Conservation (phyloP, 2,329 filamentous ascomycete species). For the Neofusicoccum laricinum region DNA sequence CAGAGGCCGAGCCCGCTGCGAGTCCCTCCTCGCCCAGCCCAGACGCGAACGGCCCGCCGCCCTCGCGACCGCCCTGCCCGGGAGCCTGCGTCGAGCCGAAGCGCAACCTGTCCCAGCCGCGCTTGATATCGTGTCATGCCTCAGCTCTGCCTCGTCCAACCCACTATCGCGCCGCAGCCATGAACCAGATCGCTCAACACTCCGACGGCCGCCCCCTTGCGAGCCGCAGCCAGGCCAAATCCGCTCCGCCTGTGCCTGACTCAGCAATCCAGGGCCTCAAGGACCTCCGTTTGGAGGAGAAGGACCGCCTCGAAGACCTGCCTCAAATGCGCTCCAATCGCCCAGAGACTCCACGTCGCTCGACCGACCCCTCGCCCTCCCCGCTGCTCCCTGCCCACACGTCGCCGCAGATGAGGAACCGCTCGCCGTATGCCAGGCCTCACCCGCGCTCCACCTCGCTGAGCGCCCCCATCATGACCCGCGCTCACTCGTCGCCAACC, state of each 20-base stretch:
- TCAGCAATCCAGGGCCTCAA: slow-evolving; percentile 8
- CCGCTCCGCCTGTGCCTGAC: slow-evolving; percentile 3
- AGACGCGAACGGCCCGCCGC: background rate
- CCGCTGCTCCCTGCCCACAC: slow-evolving; percentile 26
- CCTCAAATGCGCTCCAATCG: slow-evolving; percentile 19
- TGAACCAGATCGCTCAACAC: background rate
- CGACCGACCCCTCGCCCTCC: slow-evolving; percentile 37
- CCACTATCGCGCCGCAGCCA: background rate
- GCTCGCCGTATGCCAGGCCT: slow-evolving; percentile 46
- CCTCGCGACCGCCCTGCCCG: slow-evolving; percentile 9
- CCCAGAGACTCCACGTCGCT: slow-evolving; percentile 35
- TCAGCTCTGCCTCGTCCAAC: slow-evolving; percentile 2
- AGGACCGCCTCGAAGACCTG: slow-evolving; percentile 9
- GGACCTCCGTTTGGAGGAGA: slow-evolving; percentile 6
- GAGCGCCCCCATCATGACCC: slow-evolving; percentile 45
- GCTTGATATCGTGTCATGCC: slow-evolving; percentile 15
- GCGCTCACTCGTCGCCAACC: slow-evolving; percentile 47
- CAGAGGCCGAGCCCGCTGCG: background rate
- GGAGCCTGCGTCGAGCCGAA: background rate
- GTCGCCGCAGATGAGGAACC: slow-evolving; percentile 40
- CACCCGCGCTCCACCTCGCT: slow-evolving; percentile 47
- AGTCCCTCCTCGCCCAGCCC: background rate
- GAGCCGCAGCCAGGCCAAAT: slow-evolving; percentile 1
- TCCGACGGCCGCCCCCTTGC: background rate
- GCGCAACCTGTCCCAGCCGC: slow-evolving; percentile 12